A percentile compares a stretch with the other conserved stretches of the same genome.
These are phyloP conservation scores for Cyamopsis tetragonoloba DNA, from an alignment of 306 rosid species.

Conservation along the genomic window DNA sequence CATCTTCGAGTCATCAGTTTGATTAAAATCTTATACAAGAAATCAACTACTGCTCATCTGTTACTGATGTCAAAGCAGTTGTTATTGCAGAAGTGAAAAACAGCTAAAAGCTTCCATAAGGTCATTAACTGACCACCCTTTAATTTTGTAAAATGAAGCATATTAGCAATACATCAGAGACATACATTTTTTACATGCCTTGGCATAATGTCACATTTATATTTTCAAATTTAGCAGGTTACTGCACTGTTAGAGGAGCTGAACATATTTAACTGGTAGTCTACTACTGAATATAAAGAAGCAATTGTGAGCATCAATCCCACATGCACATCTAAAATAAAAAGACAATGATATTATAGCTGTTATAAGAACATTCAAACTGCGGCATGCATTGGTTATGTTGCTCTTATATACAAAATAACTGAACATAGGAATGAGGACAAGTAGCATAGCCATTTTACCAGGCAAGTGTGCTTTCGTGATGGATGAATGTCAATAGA, in stretches of 20 bases:
- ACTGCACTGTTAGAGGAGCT: background rate
- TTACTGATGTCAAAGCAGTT: constrained; percentile 2
- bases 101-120: background rate
- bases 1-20: background rate
- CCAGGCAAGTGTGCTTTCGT: constrained; percentile 88
- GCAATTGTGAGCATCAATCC: background rate
- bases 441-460: constrained; percentile 29
- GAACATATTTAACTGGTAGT: background rate
- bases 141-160: constrained; percentile 5
- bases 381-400: background rate
- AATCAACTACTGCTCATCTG: background rate
- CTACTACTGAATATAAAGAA: background rate
- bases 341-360: background rate
- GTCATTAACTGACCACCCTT: background rate
- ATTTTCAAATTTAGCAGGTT: background rate
- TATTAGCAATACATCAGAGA: background rate
- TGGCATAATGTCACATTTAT: constrained; percentile 1
- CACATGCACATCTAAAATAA: background rate
- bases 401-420: background rate
- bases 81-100: background rate
- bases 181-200: background rate
- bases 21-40: background rate
- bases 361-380: background rate
- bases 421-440: background rate
- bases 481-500: constrained; percentile 90